phyloP scores from a whole-genome alignment of 2,329 filamentous ascomycete genomes.

The Stagonosporopsis tanaceti region DNA sequence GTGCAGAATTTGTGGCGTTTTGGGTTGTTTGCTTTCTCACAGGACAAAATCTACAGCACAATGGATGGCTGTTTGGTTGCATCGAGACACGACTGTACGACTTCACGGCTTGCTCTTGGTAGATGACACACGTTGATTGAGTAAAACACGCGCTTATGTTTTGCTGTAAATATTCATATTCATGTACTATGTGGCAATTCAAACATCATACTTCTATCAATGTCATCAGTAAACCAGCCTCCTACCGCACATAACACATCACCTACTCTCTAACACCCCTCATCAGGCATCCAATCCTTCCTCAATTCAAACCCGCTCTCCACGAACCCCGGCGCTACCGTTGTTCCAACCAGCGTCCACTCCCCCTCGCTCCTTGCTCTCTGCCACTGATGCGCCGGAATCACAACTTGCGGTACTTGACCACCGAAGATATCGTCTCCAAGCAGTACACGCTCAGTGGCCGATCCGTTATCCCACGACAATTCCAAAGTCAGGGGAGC shows the following conservation, averaged over 20 bases:
- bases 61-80: background rate
- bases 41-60: background rate
- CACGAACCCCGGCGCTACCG: conserved; percentile 26
- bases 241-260: background rate
- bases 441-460: background rate
- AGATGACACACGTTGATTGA: background rate
- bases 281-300: background rate
- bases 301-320: conserved; percentile 17
- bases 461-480: conserved; percentile 1
- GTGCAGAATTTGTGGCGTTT: background rate
- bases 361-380: conserved; percentile 54
- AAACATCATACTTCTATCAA: too few relatives aligned
- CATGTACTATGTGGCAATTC: background rate
- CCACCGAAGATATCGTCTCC: conserved; percentile 50
- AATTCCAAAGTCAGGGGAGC: conserved; percentile 54
- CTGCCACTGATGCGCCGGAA: conserved; percentile 56
- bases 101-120: background rate
- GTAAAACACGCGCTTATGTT: too few relatives aligned
- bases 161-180: background rate
- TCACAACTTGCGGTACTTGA: conserved; percentile 54
- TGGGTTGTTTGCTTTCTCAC: background rate
- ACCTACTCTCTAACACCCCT: background rate
- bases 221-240: too few relatives aligned
- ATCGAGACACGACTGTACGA: background rate
- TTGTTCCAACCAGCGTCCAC: conserved; percentile 58